Evolutionary conservation across 108 stramenopile genomes (phyloP).

Genomic region (Aurantiochytrium sp.): DNA sequence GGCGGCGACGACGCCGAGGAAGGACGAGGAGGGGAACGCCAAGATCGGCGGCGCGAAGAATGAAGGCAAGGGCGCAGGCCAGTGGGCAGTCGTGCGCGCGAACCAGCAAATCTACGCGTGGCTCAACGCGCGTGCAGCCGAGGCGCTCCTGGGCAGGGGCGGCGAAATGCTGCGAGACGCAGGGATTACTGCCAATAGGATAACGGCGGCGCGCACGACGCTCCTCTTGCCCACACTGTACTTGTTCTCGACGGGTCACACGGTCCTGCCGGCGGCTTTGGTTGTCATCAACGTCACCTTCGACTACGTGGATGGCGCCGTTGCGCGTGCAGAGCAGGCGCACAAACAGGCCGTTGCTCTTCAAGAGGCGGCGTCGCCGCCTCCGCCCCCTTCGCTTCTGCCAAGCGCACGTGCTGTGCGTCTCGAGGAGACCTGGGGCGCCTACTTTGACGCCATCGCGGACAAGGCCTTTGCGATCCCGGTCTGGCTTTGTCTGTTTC

Average conservation of each 20-base stretch:
- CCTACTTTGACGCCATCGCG: conserved; percentile 6
- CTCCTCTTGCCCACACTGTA: background rate
- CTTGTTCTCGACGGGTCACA: background rate
- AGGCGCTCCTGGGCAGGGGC: background rate
- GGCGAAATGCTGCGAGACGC: background rate
- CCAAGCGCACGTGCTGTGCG: background rate
- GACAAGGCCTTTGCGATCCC: conserved; percentile 16
- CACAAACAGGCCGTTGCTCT: background rate
- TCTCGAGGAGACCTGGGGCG: background rate
- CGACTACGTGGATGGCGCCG: background rate
- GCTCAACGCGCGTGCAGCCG: background rate
- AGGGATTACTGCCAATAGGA: background rate
- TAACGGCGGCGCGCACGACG: background rate
- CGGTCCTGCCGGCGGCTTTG: background rate
- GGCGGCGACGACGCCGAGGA: too few relatives aligned
- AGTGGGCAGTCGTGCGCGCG: background rate
- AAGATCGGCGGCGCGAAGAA: background rate
- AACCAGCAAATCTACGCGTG: background rate
- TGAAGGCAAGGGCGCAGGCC: background rate
- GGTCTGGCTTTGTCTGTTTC: background rate
- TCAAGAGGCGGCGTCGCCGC: background rate
- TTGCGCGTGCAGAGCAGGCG: background rate
- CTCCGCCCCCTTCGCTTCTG: background rate
- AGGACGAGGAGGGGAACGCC: too few relatives aligned
- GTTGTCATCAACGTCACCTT: conserved; percentile 10